Evolutionary conservation across 2,329 filamentous ascomycete species (phyloP), one percentile per base, ranked within the genome.

Genomic region (Apiospora hydei): DNA sequence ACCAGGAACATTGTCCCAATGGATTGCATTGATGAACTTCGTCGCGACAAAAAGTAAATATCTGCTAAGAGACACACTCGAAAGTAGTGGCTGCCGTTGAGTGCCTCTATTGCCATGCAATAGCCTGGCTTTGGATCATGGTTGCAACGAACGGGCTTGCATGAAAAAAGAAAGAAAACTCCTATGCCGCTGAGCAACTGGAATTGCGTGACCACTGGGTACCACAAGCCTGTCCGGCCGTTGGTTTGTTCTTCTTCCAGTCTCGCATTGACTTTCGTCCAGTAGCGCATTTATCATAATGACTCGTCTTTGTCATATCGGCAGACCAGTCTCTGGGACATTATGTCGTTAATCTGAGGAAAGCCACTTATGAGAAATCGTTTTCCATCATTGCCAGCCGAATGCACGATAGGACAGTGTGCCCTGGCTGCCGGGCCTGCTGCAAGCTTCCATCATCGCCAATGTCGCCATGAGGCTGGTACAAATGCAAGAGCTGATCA

Each of bases 21-120:
- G 34, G 57, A 41, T n/a, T 41, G 57, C 34, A 38, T 64, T 64
- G 57, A n/a, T 41, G 57, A 64, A 30, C 38, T 21, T 41, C 57
- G 57, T 41, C 57, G 11, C 57, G 57, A 41, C 34, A 64, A 64
- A 41, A 64, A 41, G 34, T 3, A 64, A 64, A 34, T 64, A 24
- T 18, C 18, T n/a, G 34, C 57, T 64, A 64, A 64, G 57, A 64
- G 57, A 41, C 41, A 64, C 57, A 64, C 57, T 41, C 30, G 18
- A 64, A 64, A 64, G 57, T 64, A 64, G 44, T 69, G 67, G 67
- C 67, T 69, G 44, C 44, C 67, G 44, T 69, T 49, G 67, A 46
- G 24, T 44, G 67, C 44, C 67, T n/a, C 44, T 43, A 13, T 14
- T 66, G 21, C 46, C 34, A 4, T 38, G 5, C 14, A 64, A 18